phyloP scores from a whole-genome alignment of 768 basidiomycete species.

The Leccinum boreale region DNA sequence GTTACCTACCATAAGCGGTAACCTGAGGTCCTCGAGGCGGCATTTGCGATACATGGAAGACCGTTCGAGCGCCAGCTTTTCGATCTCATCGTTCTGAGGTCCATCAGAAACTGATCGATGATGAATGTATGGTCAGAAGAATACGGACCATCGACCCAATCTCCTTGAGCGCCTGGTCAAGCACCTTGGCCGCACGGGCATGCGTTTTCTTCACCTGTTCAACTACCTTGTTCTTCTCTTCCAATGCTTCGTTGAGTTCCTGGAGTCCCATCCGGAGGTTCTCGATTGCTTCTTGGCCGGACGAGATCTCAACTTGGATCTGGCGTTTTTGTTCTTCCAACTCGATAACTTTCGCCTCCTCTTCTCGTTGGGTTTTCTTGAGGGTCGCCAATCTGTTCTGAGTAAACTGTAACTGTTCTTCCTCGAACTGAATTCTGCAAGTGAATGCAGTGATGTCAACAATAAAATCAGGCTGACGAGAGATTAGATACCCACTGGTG shows the following conservation, averaged over 20 bases:
- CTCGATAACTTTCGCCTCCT: constrained; percentile 50
- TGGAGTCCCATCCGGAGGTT: constrained; percentile 63
- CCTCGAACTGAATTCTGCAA: constrained; percentile 74
- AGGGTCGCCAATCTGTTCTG: constrained; percentile 62
- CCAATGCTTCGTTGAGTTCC: constrained; percentile 57
- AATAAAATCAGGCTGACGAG: not conserved
- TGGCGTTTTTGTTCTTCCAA: constrained; percentile 53
- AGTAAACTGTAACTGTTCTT: constrained; percentile 63
- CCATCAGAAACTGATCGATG: constrained; percentile 1
- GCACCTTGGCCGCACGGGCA: constrained; percentile 62
- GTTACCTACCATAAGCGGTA: constrained; percentile 74
- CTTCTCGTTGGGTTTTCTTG: constrained; percentile 47
- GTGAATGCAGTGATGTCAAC: constrained; percentile 2
- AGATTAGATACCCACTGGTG: constrained; percentile 63
- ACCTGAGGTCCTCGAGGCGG: constrained; percentile 84
- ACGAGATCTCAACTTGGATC: constrained; percentile 57
- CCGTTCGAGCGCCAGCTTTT: constrained; percentile 80
- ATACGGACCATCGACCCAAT: constrained; percentile 68
- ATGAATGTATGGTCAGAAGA: constrained; percentile 24
- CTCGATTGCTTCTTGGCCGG: constrained; percentile 52
- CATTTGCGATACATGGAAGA: constrained; percentile 88
- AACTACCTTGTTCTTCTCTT: constrained; percentile 70
- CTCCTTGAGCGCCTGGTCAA: constrained; percentile 90
- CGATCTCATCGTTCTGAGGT: constrained; percentile 81
- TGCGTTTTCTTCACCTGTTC: constrained; percentile 75